Conservation (phyloP, 768 basidiomycete genomes). For the Leccinum rimulosum region DNA sequence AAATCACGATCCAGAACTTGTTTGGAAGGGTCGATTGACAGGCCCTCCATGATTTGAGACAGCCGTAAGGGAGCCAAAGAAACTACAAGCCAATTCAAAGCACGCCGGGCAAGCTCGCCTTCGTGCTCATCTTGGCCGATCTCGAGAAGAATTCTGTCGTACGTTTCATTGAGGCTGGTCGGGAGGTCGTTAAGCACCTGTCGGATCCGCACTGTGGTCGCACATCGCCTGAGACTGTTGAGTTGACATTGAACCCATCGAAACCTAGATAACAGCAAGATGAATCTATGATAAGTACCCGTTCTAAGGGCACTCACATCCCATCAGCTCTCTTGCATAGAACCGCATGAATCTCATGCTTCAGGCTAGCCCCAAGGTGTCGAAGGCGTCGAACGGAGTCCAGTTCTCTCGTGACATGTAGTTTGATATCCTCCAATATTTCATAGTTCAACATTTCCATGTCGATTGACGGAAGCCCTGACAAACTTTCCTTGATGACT, state of each 20-base stretch:
- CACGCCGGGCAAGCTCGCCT: background rate
- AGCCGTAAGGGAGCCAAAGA: conserved; percentile 6
- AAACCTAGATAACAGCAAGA: conserved; percentile 3
- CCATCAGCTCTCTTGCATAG: conserved; percentile 7
- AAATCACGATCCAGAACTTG: background rate
- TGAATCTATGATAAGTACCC: no score
- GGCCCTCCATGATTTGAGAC: conserved; percentile 7
- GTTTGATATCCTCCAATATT: background rate
- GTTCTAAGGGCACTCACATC: background rate
- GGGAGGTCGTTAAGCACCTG: conserved; percentile 5
- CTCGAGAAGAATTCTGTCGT: background rate
- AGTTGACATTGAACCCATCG: conserved; percentile 19
- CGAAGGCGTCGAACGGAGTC: conserved; percentile 5
- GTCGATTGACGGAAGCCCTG: background rate
- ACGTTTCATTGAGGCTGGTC: conserved; percentile 4
- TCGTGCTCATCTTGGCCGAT: background rate
- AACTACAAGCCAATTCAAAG: conserved; percentile 13
- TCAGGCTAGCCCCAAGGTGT: background rate
- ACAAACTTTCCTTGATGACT: background rate
- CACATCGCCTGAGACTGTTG: background rate
- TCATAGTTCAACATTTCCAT: background rate
- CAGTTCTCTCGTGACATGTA: conserved; percentile 5
- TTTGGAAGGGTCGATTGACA: conserved; percentile 1
- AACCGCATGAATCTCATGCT: background rate
- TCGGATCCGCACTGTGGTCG: background rate